Conservation (phyloP, 192 early-diverging fungal species). For the Spizellomyces punctatus region DNA sequence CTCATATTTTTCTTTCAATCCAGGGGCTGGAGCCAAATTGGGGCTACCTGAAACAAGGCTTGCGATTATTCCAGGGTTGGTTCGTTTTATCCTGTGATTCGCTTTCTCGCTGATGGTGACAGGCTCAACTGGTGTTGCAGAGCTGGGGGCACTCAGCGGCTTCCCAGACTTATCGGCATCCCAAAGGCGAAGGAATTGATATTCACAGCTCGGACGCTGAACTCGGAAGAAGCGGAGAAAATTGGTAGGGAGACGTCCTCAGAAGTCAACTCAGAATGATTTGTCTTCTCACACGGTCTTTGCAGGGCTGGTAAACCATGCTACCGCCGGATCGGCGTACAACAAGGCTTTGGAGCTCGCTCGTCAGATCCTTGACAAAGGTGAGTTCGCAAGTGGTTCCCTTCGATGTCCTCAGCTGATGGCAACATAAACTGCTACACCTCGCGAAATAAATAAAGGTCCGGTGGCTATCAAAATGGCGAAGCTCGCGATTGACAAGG, state of each 20-base stretch:
- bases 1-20: too few species aligned
- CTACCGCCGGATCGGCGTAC: conserved; percentile 63
- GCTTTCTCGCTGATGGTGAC: background rate
- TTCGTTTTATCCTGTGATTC: background rate
- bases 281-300: background rate
- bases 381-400: conserved; percentile 2
- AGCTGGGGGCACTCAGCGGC: conserved; percentile 92
- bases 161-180: conserved; percentile 83
- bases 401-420: too few species aligned
- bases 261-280: background rate
- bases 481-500: conserved; percentile 86
- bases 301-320: conserved; percentile 79
- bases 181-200: conserved; percentile 92
- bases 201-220: conserved; percentile 77
- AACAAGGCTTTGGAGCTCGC: conserved; percentile 80
- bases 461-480: conserved; percentile 91
- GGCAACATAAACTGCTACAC: too few species aligned
- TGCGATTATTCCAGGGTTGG: conserved; percentile 92
- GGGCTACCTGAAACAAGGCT: conserved; percentile 91
- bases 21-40: conserved; percentile 68
- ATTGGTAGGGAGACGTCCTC: conserved; percentile 42
- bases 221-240: conserved; percentile 63
- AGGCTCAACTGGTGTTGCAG: conserved; percentile 38
- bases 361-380: conserved; percentile 61
- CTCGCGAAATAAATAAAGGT: conserved; percentile 44